A percentile compares a stretch with the other conserved stretches of the same genome.
These are phyloP conservation scores for Cutaneotrichosporon dermatis DNA, from an alignment of 1,284 basidiomycete genomes.

Conservation along the genomic window DNA sequence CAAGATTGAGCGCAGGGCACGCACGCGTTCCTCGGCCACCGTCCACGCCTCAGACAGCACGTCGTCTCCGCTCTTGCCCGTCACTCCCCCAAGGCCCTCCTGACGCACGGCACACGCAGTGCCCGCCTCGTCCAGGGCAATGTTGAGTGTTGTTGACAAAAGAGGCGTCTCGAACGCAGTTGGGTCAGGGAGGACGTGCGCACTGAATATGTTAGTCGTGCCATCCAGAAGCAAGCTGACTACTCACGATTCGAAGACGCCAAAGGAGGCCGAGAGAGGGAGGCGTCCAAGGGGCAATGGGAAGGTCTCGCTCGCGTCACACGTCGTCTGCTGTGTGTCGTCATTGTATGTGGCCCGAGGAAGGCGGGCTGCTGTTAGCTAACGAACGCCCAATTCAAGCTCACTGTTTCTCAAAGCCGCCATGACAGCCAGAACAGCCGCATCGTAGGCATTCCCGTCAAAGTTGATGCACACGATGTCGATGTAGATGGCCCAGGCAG, in stretches of 20 bases:
- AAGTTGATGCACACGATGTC: slow-evolving; percentile 94
- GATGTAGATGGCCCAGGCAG: slow-evolving; percentile 87
- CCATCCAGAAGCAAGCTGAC: background rate
- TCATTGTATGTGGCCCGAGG: slow-evolving; percentile 70
- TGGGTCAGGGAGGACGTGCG: slow-evolving; percentile 72
- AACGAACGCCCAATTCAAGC: slow-evolving; percentile 29
- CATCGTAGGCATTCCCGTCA: slow-evolving; percentile 92
- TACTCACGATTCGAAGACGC: slow-evolving; percentile 72
- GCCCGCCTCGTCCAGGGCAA: slow-evolving; percentile 59
- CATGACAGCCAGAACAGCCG: slow-evolving; percentile 78
- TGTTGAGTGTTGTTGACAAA: slow-evolving; percentile 63
- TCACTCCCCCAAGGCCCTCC: slow-evolving; percentile 59
- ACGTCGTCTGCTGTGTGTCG: slow-evolving; percentile 62
- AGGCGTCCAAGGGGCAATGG: slow-evolving; percentile 52
- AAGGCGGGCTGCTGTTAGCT: slow-evolving; percentile 57
- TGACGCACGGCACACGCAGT: slow-evolving; percentile 53
- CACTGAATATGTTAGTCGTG: slow-evolving; percentile 28
- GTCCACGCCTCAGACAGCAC: slow-evolving; percentile 39
- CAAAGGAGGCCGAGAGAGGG: slow-evolving; percentile 68
- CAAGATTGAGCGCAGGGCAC: slow-evolving; percentile 25
- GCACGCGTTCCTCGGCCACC: slow-evolving; percentile 32
- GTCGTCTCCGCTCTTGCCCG: slow-evolving; percentile 35
- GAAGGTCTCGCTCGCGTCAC: slow-evolving; percentile 56
- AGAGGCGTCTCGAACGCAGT: slow-evolving; percentile 86
- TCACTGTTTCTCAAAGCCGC: slow-evolving; percentile 77